These are phyloP conservation scores for Aristolochia contorta DNA, from an alignment of 164 flowering plant species.

Conservation along the genomic window DNA sequence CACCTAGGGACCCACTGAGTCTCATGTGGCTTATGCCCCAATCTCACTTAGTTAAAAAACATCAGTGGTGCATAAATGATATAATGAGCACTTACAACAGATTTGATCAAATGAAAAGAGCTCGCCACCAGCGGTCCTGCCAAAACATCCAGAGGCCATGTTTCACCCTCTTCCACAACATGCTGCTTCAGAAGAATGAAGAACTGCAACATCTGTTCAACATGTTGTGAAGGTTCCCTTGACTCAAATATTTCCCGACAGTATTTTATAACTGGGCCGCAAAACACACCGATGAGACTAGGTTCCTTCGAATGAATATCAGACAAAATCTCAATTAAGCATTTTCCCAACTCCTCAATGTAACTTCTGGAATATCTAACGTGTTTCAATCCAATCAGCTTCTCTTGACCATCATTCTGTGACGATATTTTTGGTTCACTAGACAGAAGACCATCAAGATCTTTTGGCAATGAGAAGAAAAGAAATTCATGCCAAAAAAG, in stretches of 20 bases:
- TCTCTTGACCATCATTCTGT: constrained; percentile 14
- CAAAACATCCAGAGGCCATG: constrained; percentile 63
- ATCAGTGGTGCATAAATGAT: not conserved
- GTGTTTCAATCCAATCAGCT: constrained; percentile 14
- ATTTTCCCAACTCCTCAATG: constrained; percentile 53
- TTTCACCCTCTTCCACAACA: constrained; percentile 48
- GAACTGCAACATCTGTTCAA: constrained; percentile 38
- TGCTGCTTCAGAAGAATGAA: constrained; percentile 41
- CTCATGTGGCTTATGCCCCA: too few species aligned
- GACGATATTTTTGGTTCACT: constrained; percentile 10
- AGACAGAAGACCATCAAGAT: constrained; percentile 18
- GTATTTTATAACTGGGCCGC: constrained; percentile 40
- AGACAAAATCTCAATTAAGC: constrained; percentile 57
- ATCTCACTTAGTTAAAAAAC: not conserved
- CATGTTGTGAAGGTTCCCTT: constrained; percentile 18
- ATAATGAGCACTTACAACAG: constrained; percentile 45
- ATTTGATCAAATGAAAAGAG: constrained; percentile 47
- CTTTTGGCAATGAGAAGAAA: constrained; percentile 15
- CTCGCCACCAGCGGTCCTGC: constrained; percentile 62
- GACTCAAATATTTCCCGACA: constrained; percentile 37
- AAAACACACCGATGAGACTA: constrained; percentile 41
- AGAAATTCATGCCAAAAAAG: constrained; percentile 70
- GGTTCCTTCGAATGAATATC: constrained; percentile 28
- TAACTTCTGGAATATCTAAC: constrained; percentile 30
- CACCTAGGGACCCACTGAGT: not conserved